phyloP scores from a whole-genome alignment of 768 basidiomycete genomes.

The Amanita polypyramis region DNA sequence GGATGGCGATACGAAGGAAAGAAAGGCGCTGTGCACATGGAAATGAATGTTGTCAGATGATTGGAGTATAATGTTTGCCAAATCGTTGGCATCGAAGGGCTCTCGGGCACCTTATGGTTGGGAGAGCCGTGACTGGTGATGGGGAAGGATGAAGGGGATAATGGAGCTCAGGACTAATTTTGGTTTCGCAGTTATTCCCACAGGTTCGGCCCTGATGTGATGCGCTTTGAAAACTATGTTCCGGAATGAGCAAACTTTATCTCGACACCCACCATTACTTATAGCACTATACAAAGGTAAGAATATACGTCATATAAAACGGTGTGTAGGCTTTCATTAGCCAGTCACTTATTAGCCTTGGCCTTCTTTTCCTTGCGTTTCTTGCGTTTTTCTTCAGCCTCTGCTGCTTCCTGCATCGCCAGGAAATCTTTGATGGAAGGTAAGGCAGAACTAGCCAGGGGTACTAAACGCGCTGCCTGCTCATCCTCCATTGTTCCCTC shows the following conservation, averaged over 20 bases:
- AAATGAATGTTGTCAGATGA: slow-evolving; percentile 22
- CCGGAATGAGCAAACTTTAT: not conserved
- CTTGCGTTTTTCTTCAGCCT: slow-evolving; percentile 54
- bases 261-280: not conserved
- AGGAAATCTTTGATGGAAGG: slow-evolving; percentile 80
- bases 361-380: slow-evolving; percentile 68
- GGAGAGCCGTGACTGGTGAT: not conserved
- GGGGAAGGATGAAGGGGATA: no score
- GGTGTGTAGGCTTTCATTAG: no score
- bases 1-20: slow-evolving; percentile 20
- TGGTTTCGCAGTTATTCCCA: no score
- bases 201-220: not conserved
- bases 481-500: slow-evolving; percentile 34
- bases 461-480: slow-evolving; percentile 46
- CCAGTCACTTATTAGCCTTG: slow-evolving; percentile 18
- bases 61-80: slow-evolving; percentile 18
- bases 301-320: not conserved
- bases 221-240: not conserved
- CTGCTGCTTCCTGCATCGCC: slow-evolving; percentile 61
- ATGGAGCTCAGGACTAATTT: no score
- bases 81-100: not conserved
- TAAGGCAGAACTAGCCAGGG: slow-evolving; percentile 69
- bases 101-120: not conserved
- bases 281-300: not conserved
- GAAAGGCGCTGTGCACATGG: slow-evolving; percentile 16